Evolutionary conservation across 768 basidiomycete genomes (phyloP), one percentile per base, ranked within the genome.

Genomic region (Leccinum olivaceopallidum): DNA sequence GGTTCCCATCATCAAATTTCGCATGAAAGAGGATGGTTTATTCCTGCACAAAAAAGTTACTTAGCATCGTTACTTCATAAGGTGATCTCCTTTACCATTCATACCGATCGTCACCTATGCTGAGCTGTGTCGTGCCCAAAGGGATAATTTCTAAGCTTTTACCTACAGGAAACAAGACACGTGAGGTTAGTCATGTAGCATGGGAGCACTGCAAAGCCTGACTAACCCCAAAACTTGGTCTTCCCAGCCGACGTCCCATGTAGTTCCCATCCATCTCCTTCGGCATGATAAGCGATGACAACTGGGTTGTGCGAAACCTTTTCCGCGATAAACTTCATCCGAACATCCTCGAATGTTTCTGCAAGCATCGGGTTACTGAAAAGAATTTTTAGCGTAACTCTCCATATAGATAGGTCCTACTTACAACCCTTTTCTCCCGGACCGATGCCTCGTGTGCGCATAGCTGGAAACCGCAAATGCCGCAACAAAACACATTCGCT

Each of bases 61-160:
- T 61, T 8, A 57, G 56, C 26, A 54, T 49, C 55, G 50, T 61
- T 32, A 20, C 34, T 52, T 20, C 24, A 53, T 28, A 53, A 14
- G 34, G 47, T 32, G 14, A 9, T 32, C 44, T 42, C 13, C 28
- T 82, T 66, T 64, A 89, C 93, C 93, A 95, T 63, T 83, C 78
- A 72, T 85, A 95, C 58, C 77, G 75, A 69, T 92, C 88, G 12
- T 82, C 69, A 16, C 83, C 89, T 55, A 92, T 86, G 66, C 73
- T 83, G 60, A 94, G 76, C 60, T 82, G 83, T 24, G 85, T 88
- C 4, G 77, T 83, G 13, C 94, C 94, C 56, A 88, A 76, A 20
- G 92, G 93, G 49, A 92, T 89, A 51, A 95, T 85, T 75, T 95
- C 94, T 67, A 95, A 75, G 65, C 90, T 92, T 78, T 92, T 94